Percentiles rank a stretch among this genome's conserved stretches.
Evolutionary conservation across 192 early-diverging fungal genomes (phyloP).

Genomic region (Coemansia sp.): DNA sequence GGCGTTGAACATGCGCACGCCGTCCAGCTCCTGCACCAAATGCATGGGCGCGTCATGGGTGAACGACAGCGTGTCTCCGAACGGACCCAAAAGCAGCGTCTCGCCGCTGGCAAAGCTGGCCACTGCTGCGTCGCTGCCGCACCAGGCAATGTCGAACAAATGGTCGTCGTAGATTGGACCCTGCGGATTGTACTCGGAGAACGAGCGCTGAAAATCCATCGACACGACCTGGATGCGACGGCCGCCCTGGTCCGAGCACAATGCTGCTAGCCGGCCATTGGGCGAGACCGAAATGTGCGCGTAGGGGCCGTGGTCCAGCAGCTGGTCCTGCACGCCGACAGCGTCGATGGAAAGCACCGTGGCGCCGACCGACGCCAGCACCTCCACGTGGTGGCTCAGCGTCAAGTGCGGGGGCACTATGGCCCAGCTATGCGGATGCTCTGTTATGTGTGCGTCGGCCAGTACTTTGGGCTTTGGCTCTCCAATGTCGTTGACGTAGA

Average conservation of each 20-base stretch:
- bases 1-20: conserved; percentile 84
- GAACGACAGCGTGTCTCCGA: conserved; percentile 70
- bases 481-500: conserved; percentile 81
- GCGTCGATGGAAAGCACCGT: conserved; percentile 88
- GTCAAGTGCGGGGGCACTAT: conserved; percentile 87
- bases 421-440: conserved; percentile 82
- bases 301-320: conserved; percentile 88
- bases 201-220: conserved; percentile 90
- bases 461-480: conserved; percentile 82
- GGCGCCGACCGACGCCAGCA: conserved; percentile 72
- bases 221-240: conserved; percentile 92
- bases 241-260: conserved; percentile 76
- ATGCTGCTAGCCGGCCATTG: conserved; percentile 90
- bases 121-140: conserved; percentile 93
- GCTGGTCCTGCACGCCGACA: conserved; percentile 75
- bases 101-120: conserved; percentile 82
- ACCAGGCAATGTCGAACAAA: conserved; percentile 61
- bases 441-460: conserved; percentile 69
- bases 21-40: conserved; percentile 90
- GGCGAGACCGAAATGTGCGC: conserved; percentile 87
- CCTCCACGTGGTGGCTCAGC: conserved; percentile 87
- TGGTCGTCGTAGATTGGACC: background rate
- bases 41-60: conserved; percentile 78
- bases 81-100: conserved; percentile 85
- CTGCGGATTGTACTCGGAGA: conserved; percentile 62